Base-by-base conservation (phyloP, 768 basidiomycete genomes). In the Lactarius vividus region DNA sequence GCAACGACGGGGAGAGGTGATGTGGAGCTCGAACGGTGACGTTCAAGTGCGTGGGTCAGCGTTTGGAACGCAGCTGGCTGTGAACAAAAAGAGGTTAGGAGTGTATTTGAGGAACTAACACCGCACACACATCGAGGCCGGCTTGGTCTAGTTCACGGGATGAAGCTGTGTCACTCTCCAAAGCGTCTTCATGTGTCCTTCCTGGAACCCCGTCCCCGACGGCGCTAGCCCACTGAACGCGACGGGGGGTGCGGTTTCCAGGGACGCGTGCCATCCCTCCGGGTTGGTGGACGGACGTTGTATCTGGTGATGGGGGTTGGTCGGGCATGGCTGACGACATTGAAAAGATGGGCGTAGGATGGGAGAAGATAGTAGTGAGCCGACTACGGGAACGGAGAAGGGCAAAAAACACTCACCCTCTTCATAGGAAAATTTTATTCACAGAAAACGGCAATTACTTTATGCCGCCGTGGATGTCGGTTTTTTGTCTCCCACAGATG, bases 101-200 rank as follows among this genome's bases (percentile, higher is more conserved):
- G 28, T n/a, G 46, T 49, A 26, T 46, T 23, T 26, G 46, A 39
- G 20, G 37, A 29, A 33, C 31, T n/a, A 10, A 44, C 11, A 2
- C 3, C 29, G 18, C 23, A 74, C 35, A 40, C 71, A 87, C 87
- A 69, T 87, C 79, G 35, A 81, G 69, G 0, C 79, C 86, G 54
- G 79, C 75, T 73, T 85, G 83, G 70, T 88, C 86, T 33, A 88
- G 75, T 29, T 77, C 79, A 60, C 81, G 80, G n/a, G 74, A 68
- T 28, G 62, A 64, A 18, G 58, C 54, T 40, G 18, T 8, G 31
- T 66, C 28, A 46, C 40, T 49, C 31, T 69, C 59, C 57, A 11
- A 18, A 46, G 15, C 56, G 31, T 58, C 35, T 31, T 58, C 57
- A 42, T 33, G 39, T 35, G 20, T 18, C n/a, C 44, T 33, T 13